Evolutionary conservation across 331 rosid genomes (phyloP).

Genomic region (Malus hybrid): DNA sequence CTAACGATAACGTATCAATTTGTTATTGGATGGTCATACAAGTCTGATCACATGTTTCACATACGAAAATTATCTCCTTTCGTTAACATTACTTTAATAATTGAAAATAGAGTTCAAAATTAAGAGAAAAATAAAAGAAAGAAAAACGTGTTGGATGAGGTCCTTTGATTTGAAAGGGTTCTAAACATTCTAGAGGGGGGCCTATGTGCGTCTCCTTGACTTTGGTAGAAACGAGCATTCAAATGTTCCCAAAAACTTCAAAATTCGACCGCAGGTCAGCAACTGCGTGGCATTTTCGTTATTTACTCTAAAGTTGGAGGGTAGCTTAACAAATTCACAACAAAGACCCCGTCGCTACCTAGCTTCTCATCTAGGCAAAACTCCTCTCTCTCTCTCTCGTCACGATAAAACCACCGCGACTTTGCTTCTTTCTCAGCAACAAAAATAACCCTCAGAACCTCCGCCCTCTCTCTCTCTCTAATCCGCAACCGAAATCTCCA

Average conservation of each 20-base stretch:
- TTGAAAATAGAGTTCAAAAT: neutral
- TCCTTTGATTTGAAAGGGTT: neutral
- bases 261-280: neutral
- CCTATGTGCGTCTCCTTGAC: constrained; percentile 1
- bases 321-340: neutral
- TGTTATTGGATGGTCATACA: no score
- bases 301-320: constrained; percentile 12
- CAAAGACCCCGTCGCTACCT: constrained; percentile 9
- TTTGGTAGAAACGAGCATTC: neutral
- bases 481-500: neutral
- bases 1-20: neutral
- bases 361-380: constrained; percentile 23
- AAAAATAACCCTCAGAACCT: neutral
- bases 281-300: constrained; percentile 28
- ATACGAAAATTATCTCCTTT: neutral
- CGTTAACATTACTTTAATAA: neutral
- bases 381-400: neutral
- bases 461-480: neutral
- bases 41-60: no score
- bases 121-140: no score
- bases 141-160: neutral
- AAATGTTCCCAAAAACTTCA: constrained; percentile 11
- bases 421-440: neutral
- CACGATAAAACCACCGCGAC: neutral
- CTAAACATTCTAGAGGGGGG: neutral